Conservation (phyloP, 2,329 filamentous ascomycete species). For the Blumeriella jaapii region DNA sequence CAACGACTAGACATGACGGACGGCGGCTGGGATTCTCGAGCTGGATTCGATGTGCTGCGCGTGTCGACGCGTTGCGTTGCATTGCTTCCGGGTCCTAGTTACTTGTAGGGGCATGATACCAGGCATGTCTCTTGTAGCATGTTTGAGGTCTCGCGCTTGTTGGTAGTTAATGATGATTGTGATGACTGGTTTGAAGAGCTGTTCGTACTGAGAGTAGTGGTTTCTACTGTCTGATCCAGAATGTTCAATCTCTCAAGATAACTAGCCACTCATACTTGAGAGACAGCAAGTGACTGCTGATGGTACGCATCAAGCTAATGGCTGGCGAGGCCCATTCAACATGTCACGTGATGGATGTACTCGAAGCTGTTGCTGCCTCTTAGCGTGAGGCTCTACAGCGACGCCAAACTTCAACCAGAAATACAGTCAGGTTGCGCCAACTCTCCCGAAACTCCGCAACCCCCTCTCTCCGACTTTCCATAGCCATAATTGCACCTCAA, state of each 20-base stretch:
- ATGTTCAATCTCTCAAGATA: too few species aligned
- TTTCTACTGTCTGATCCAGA: too few species aligned
- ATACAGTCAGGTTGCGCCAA: not conserved
- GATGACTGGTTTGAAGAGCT: not conserved
- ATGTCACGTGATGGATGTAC: not conserved
- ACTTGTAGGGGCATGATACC: too few species aligned
- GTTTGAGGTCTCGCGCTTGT: slow-evolving; percentile 5
- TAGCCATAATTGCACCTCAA: not conserved
- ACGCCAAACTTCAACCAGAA: not conserved
- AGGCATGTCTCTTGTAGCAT: slow-evolving; percentile 16
- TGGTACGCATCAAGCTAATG: not conserved
- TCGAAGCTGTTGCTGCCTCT: too few species aligned
- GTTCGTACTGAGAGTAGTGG: too few species aligned
- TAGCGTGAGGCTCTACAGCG: not conserved
- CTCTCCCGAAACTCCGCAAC: not conserved
- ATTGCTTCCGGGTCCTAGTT: too few species aligned
- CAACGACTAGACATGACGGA: slow-evolving; percentile 18
- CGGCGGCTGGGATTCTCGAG: slow-evolving; percentile 15
- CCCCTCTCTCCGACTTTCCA: not conserved
- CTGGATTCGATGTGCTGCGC: slow-evolving; percentile 15
- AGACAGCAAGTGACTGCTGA: too few species aligned
- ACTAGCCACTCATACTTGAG: too few species aligned
- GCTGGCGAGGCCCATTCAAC: too few species aligned
- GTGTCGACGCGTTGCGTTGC: too few species aligned
- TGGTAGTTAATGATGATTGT: slow-evolving; percentile 5